Percentiles rank a stretch among this genome's conserved stretches.
phyloP scores from a whole-genome alignment of 2,329 filamentous ascomycete species.

The Metarhizium rileyi region DNA sequence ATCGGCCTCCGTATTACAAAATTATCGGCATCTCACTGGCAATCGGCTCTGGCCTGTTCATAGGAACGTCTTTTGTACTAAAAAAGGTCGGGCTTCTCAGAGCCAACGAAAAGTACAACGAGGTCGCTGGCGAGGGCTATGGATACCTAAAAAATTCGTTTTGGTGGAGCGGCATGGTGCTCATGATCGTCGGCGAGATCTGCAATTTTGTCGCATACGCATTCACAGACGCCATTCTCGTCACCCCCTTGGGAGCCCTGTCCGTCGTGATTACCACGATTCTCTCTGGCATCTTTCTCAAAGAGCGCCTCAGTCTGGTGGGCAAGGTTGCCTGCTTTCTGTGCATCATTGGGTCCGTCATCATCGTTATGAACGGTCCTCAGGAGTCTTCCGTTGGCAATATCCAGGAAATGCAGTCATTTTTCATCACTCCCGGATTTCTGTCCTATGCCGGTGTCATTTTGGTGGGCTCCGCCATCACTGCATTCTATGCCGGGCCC shows the following conservation, averaged over 20 bases:
- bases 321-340: slow-evolving; percentile 94
- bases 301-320: slow-evolving; percentile 89
- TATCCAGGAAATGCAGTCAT: slow-evolving; percentile 88
- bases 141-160: slow-evolving; percentile 90
- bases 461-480: slow-evolving; percentile 59
- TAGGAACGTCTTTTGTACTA: slow-evolving; percentile 87
- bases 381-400: slow-evolving; percentile 71
- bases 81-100: slow-evolving; percentile 88
- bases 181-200: slow-evolving; percentile 95
- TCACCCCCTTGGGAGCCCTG: slow-evolving; percentile 83
- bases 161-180: slow-evolving; percentile 93
- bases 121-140: slow-evolving; percentile 92
- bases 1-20: slow-evolving; percentile 51
- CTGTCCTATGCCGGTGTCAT: slow-evolving; percentile 76
- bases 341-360: slow-evolving; percentile 84
- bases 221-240: slow-evolving; percentile 91
- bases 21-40: slow-evolving; percentile 79
- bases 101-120: slow-evolving; percentile 93
- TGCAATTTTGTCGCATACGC: slow-evolving; percentile 97
- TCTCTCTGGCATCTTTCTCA: slow-evolving; percentile 87
- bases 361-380: slow-evolving; percentile 92
- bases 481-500: slow-evolving; percentile 73
- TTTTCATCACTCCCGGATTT: slow-evolving; percentile 79
- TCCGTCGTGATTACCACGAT: slow-evolving; percentile 89
- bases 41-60: slow-evolving; percentile 80